Conservation (phyloP, 2,329 filamentous ascomycete species). For the Penicillium nordicum region DNA sequence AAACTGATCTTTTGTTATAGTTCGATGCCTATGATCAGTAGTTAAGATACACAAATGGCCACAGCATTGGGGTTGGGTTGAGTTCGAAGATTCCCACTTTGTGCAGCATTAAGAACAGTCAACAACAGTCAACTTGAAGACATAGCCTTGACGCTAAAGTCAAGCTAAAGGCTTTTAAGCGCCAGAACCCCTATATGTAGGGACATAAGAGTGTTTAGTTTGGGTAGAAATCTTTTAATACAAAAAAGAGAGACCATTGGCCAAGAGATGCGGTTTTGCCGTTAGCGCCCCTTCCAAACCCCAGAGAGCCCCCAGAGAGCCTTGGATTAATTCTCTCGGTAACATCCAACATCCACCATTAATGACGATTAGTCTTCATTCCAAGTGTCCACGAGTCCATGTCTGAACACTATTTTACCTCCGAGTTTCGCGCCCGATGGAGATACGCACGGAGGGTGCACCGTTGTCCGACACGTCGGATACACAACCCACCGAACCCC, state of each 20-base stretch:
- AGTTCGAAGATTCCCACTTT: not conserved
- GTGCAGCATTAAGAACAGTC: not conserved
- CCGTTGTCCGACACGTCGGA: slow-evolving; percentile 11
- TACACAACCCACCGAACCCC: slow-evolving; percentile 6
- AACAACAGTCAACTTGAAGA: not conserved
- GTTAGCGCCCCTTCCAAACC: not conserved
- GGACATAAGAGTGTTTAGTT: too few relatives aligned
- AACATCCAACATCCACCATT: not conserved
- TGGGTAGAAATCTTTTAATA: not conserved
- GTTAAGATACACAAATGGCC: not conserved
- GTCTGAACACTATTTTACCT: slow-evolving; percentile 19
- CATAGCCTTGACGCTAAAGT: not conserved
- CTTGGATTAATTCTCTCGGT: not conserved
- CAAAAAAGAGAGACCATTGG: not conserved
- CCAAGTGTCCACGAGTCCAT: slow-evolving; percentile 18
- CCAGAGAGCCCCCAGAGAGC: not conserved
- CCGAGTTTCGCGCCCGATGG: slow-evolving; percentile 23
- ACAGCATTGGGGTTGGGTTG: not conserved
- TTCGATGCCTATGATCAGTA: not conserved
- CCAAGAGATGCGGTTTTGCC: not conserved
- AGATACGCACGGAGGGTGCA: slow-evolving; percentile 26
- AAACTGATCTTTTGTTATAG: not conserved
- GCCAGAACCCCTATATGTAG: too few relatives aligned
- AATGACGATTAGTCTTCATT: not conserved
- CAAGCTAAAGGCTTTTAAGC: not conserved